These are phyloP conservation scores for Pythium scleroteichum DNA, from an alignment of 352 stramenopile genomes.

Conservation along the genomic window DNA sequence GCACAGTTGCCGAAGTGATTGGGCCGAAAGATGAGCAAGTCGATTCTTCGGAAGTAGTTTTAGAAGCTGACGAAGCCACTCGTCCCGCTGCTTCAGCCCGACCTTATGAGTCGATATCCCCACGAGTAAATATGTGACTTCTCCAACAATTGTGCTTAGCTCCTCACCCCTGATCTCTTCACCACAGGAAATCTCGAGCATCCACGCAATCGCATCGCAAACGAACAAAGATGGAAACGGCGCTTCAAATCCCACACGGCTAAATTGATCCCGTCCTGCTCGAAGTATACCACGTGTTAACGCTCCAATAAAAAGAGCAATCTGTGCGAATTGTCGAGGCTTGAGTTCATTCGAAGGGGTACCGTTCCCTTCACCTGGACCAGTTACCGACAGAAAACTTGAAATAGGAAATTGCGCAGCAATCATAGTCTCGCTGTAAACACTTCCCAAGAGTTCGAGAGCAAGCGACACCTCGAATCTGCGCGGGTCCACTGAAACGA, in stretches of 20 bases:
- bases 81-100: slow-evolving; percentile 7
- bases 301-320: slow-evolving; percentile 6
- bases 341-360: too few relatives aligned
- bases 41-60: slow-evolving; percentile 11
- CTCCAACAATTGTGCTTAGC: not conserved
- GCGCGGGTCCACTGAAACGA: not conserved
- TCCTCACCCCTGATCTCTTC: not conserved
- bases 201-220: slow-evolving; percentile 16
- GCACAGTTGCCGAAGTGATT: slow-evolving; percentile 17
- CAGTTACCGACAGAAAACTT: not conserved
- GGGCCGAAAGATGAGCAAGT: not conserved
- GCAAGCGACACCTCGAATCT: slow-evolving; percentile 13
- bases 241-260: not conserved
- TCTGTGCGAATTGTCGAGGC: not conserved
- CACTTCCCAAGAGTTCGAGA: slow-evolving; percentile 15
- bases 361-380: not conserved
- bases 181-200: slow-evolving; percentile 5
- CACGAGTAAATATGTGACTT: slow-evolving; percentile 3
- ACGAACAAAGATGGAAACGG: not conserved
- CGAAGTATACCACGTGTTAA: slow-evolving; percentile 8
- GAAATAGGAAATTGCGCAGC: slow-evolving; percentile 8
- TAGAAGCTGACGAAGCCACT: slow-evolving; percentile 20
- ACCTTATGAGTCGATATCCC: slow-evolving; percentile 1
- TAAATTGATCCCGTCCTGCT: not conserved
- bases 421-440: slow-evolving; percentile 12